Base-by-base conservation (phyloP, 2,329 filamentous ascomycete species). In the Botrytis medusae region DNA sequence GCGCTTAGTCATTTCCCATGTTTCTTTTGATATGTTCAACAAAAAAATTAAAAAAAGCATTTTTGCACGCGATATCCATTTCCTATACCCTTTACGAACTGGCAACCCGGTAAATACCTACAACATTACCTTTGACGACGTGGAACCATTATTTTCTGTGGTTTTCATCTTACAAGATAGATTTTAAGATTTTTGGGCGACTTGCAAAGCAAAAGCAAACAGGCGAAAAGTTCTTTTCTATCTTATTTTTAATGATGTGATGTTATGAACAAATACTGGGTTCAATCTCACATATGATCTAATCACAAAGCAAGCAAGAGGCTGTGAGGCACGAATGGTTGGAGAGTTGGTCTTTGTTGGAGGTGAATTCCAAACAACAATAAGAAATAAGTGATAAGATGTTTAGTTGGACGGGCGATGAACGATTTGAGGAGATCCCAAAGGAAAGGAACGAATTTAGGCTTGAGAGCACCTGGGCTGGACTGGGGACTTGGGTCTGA, bases 71-170 rank as follows among this genome's bases (percentile, higher is more conserved):
- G 77, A 78, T 79, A 78, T 78, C 80, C 76, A 77, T 75, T 79
- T 80, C 78, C 76, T 76, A 29, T 57, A 78, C 77, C 76, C 76
- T 79, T 71, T 78, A 80, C 76, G 78, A 79, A 78, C 75, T 80
- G 75, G 78, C 76, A 78, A 78, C 77, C 78, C 78, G 79, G 79
- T 78, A 79, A 76, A 80, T 79, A 80, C 75, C 79, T 70, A 64
- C 65, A 73, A 77, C 75, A 76, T 73, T 74, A 77, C 75, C 74
- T 77, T 78, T 77, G 75, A 80, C 77, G 76, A 79, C 76, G 76
- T 78, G 77, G 62, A 71, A 61, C 62, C 65, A 71, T 63, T 51
- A 48, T 46, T 73, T 51, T 59, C 37, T 75, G 72, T 71, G 67
- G 54, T 71, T 73, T 70, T 62, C 32, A 62, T 70, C 57, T 72